Percentiles rank a stretch among this genome's conserved stretches.
These are phyloP conservation scores for Xylaria sp. DNA, from an alignment of 2,329 filamentous ascomycete species.

Conservation along the genomic window DNA sequence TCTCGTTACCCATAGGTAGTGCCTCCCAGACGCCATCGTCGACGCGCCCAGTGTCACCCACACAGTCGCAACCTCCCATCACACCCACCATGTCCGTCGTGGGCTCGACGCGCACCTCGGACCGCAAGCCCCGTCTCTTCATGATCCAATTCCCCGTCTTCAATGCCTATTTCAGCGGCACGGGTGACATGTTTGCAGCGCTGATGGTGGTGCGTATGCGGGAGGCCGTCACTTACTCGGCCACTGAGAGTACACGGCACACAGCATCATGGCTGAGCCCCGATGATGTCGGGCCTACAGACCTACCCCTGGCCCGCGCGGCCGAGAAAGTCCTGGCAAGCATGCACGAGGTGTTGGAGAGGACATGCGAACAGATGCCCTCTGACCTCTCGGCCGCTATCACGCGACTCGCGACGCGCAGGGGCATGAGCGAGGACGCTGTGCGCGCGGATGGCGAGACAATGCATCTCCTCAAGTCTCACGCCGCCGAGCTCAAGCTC, in stretches of 20 bases:
- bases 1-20: conserved; percentile 70
- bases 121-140: conserved; percentile 81
- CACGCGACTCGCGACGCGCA: conserved; percentile 48
- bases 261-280: conserved; percentile 78
- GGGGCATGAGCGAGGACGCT: conserved; percentile 43
- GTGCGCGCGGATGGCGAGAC: conserved; percentile 59
- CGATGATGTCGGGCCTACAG: conserved; percentile 73
- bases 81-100: conserved; percentile 68
- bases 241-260: conserved; percentile 56
- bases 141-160: conserved; percentile 86
- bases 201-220: conserved; percentile 87
- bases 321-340: conserved; percentile 88
- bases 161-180: conserved; percentile 94
- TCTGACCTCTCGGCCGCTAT: conserved; percentile 58
- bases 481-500: conserved; percentile 88
- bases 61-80: conserved; percentile 55
- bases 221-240: conserved; percentile 70
- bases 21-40: conserved; percentile 69
- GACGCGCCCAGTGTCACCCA: conserved; percentile 62
- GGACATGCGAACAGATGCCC: conserved; percentile 73
- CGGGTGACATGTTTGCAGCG: conserved; percentile 98
- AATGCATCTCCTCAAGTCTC: conserved; percentile 75
- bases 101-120: conserved; percentile 71
- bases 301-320: conserved; percentile 84
- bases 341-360: conserved; percentile 86